Evolutionary conservation across 345 rosid species (phyloP), one percentile per base, ranked within the genome.

Genomic region (Leavenworthia alabamica): DNA sequence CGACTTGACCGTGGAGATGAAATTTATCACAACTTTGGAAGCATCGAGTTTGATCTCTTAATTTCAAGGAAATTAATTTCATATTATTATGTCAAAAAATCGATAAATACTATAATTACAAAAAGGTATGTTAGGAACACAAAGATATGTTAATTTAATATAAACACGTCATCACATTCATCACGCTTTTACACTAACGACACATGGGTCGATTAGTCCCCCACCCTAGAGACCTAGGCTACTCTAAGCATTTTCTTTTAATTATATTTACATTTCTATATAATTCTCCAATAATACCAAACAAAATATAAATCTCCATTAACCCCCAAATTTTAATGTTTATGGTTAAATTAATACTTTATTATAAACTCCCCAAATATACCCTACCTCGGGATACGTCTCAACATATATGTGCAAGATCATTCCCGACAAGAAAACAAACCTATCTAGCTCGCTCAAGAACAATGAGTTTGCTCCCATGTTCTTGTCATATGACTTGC

Each of bases 401-500:
- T 60, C 42, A 8, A 60, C 27, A 4, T 70, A 46, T 62, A n/a
- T 37, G 8, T 63, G 10, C 35, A 49, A 56, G 31, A 64, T 37
- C 26, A 60, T 44, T 62, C 61, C 63, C 68, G 73, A 69, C 73
- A 61, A 60, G 40, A 68, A 33, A 51, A 43, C 49, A 31, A 60
- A 8, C 52, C 52, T 35, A 42, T 61, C 41, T 53, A 22, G 24
- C 33, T 58, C 12, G 5, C n/a, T 44, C 45, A 60, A 46, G 40
- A 47, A 55, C 57, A 47, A 71, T 71, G 75, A 46, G 47, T 64
- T 71, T 63, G 12, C 40, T 71, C 32, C 70, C 64, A 39, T 56
- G 70, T 56, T 70, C 69, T 48, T 71, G 66, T 56, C 59, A 33
- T 42, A 31, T 56, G 47, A n/a, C 65, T 48, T 71, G 64, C 16